phyloP scores from a whole-genome alignment of 2,329 filamentous ascomycete genomes.

The Colletotrichum lindemuthianum region DNA sequence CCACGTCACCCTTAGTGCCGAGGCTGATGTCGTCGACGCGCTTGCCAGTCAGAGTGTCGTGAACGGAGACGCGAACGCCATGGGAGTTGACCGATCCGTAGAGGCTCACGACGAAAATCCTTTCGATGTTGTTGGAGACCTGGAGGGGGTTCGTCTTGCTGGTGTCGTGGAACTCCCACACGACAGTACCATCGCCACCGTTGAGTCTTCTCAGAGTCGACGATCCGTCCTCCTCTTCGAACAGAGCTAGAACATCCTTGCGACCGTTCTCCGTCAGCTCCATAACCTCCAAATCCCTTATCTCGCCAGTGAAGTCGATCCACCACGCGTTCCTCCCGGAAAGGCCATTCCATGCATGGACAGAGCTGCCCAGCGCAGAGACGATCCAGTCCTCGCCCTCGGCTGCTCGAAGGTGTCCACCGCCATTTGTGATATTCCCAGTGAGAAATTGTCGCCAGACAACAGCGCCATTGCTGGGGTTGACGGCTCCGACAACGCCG shows the following conservation, averaged over 20 bases:
- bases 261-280: slow-evolving; percentile 71
- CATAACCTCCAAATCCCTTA: slow-evolving; percentile 80
- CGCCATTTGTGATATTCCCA: slow-evolving; percentile 56
- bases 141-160: slow-evolving; percentile 80
- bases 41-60: slow-evolving; percentile 79
- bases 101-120: slow-evolving; percentile 81
- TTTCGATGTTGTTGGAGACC: slow-evolving; percentile 73
- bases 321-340: slow-evolving; percentile 85
- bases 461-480: slow-evolving; percentile 84
- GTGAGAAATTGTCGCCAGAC: slow-evolving; percentile 86
- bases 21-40: slow-evolving; percentile 77
- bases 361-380: slow-evolving; percentile 74
- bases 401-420: slow-evolving; percentile 74
- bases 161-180: slow-evolving; percentile 81
- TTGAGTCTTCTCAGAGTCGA: slow-evolving; percentile 76
- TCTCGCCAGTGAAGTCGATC: slow-evolving; percentile 64
- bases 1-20: slow-evolving; percentile 78
- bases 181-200: slow-evolving; percentile 75
- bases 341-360: slow-evolving; percentile 85
- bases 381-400: slow-evolving; percentile 82
- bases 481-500: slow-evolving; percentile 85
- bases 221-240: slow-evolving; percentile 65
- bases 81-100: slow-evolving; percentile 76
- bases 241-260: slow-evolving; percentile 79
- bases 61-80: slow-evolving; percentile 77